Base-by-base conservation (phyloP, 2,329 filamentous ascomycete species). In the Xylariomycetidae sp. region DNA sequence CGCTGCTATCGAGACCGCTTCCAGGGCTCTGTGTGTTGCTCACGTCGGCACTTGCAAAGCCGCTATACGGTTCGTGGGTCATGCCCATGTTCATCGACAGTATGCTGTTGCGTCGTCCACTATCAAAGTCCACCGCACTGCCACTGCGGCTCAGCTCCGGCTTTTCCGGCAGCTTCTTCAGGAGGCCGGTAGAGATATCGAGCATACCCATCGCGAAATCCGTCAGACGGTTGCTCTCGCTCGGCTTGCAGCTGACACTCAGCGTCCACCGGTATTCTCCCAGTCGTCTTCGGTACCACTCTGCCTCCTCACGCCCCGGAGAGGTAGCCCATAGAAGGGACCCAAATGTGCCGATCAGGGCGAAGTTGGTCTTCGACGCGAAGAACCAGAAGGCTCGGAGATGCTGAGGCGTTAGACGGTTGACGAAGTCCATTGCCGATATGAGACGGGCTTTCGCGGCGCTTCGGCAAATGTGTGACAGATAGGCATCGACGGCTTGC, bases 381-480 rank as follows among this genome's bases (percentile, higher is more conserved):
- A 89, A 90, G 55, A 85, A 89, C 90, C 90, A 96, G 62, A 95
- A 95, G 0, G 86, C 76, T n/a, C 82, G 79, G 19, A 95, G 72
- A 50, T 96, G 89, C 22, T 81, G 77, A 1, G 87, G 86, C 27
- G 84, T 87, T 19, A 96, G 74, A 1, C 90, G 82, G 61, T 95
- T 95, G 49, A 95, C 88, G 60, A 95, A 95, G 57, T 96, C 90
- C 85, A 96, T 94, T 43, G 89, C 88, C 15, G 85, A 93, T 53
- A 95, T 95, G 20, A 96, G 73, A 5, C 90, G 82, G 0, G 90
- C 93, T 59, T 95, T 95, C 33, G 90, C 90, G 4, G 90, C 90
- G 37, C 82, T 89, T 33, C 90, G 87, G 60, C 89, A 95, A 48
- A 95, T 95, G 59, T 93, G 86, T 35, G 88, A 76, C 31, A 94